phyloP scores from a whole-genome alignment of 2,329 filamentous ascomycete species.

The Onygena corvina region DNA sequence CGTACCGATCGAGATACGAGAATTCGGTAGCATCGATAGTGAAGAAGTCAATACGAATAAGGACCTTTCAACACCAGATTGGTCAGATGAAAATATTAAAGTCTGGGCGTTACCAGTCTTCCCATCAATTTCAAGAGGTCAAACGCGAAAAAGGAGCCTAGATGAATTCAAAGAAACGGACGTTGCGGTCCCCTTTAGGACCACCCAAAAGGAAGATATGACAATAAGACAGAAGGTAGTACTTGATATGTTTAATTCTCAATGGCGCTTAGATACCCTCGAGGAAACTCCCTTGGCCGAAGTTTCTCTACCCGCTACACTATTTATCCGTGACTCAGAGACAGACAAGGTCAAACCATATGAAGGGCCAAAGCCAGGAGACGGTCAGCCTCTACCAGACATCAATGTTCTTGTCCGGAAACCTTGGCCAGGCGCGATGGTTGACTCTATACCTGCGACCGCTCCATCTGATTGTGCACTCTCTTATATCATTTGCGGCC shows the following conservation, averaged over 20 bases:
- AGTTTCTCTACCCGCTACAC: conserved; percentile 54
- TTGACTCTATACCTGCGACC: conserved; percentile 56
- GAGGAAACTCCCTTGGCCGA: conserved; percentile 53
- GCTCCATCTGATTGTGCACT: conserved; percentile 55
- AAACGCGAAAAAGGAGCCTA: conserved; percentile 36
- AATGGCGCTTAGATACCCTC: conserved; percentile 61
- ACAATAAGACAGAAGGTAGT: conserved; percentile 49
- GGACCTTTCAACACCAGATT: conserved; percentile 47
- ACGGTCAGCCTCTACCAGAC: conserved; percentile 42
- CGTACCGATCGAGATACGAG: conserved; percentile 58
- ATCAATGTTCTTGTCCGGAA: conserved; percentile 60
- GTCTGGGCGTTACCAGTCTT: conserved; percentile 69
- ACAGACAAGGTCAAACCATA: conserved; percentile 52
- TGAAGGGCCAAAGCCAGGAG: conserved; percentile 52
- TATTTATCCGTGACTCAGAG: conserved; percentile 54
- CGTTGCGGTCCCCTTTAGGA: background rate
- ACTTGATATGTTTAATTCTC: conserved; percentile 66
- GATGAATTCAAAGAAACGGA: conserved; percentile 36
- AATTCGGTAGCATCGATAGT: conserved; percentile 43
- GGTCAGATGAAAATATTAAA: conserved; percentile 61
- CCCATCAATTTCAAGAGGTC: conserved; percentile 20
- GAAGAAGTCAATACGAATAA: conserved; percentile 14
- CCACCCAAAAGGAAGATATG: conserved; percentile 3
- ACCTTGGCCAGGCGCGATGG: conserved; percentile 63
- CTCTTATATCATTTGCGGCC: conserved; percentile 74